A percentile compares a stretch with the other conserved stretches of the same genome.
These are phyloP conservation scores for Malassezia globosa DNA, from an alignment of 1,284 basidiomycete genomes.

Conservation along the genomic window DNA sequence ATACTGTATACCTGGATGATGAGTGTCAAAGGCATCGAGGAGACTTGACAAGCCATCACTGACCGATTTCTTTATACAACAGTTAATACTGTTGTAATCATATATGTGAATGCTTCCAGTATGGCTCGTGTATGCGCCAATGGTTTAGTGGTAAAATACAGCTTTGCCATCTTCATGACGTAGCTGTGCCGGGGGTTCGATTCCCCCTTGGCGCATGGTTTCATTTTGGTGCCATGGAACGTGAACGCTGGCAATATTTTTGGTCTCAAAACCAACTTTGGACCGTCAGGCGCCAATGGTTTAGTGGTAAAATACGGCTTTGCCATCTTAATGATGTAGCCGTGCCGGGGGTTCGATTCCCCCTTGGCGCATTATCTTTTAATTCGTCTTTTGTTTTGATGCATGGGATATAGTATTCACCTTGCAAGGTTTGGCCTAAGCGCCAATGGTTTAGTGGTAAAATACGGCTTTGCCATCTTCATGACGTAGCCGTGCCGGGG, in stretches of 20 bases:
- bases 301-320: slow-evolving; percentile 14
- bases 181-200: slow-evolving; percentile 23
- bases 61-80: too few species aligned
- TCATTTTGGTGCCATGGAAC: not conserved
- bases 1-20: too few species aligned
- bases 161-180: slow-evolving; percentile 18
- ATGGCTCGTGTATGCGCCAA: slow-evolving; percentile 13
- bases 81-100: too few species aligned
- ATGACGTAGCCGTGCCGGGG: slow-evolving; percentile 8
- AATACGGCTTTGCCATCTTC: slow-evolving; percentile 10
- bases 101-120: too few species aligned
- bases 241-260: too few species aligned
- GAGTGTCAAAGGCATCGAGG: too few species aligned
- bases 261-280: too few species aligned
- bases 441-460: slow-evolving; percentile 14
- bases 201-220: slow-evolving; percentile 20
- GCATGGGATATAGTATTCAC: too few species aligned
- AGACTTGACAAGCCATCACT: too few species aligned
- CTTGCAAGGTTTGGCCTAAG: not conserved
- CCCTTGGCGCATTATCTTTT: slow-evolving; percentile 6
- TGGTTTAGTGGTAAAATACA: slow-evolving; percentile 24
- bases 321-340: slow-evolving; percentile 6
- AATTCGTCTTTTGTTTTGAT: too few species aligned
- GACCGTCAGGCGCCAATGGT: slow-evolving; percentile 3
- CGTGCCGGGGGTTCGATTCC: slow-evolving; percentile 13